Percentiles rank a stretch among this genome's conserved stretches.
These are phyloP conservation scores for Annona squamosa DNA, from an alignment of 164 flowering plant species.

Conservation along the genomic window DNA sequence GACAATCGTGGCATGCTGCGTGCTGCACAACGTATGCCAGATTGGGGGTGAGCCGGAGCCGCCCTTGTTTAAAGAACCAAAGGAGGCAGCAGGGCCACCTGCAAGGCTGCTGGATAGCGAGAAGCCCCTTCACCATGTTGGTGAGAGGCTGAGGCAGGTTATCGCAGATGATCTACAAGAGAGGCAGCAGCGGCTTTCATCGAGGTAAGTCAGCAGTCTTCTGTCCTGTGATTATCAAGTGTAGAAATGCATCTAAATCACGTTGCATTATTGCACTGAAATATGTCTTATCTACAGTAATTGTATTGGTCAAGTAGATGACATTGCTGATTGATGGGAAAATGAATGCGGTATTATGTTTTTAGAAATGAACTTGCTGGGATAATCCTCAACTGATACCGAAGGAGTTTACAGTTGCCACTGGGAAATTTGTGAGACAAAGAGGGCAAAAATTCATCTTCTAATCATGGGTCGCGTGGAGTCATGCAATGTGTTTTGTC, in stretches of 20 bases:
- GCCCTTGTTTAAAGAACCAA: conserved; percentile 62
- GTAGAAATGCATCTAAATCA: neutral
- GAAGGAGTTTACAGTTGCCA: too few relatives aligned
- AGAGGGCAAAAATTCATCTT: too few relatives aligned
- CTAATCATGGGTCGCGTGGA: too few relatives aligned
- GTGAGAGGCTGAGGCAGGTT: conserved; percentile 75
- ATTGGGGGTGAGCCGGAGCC: conserved; percentile 95
- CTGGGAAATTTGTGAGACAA: too few relatives aligned
- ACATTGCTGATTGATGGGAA: neutral
- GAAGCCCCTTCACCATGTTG: conserved; percentile 59
- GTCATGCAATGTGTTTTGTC: too few relatives aligned
- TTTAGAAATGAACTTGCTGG: too few relatives aligned
- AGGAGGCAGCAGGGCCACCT: conserved; percentile 44
- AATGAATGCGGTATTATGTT: too few relatives aligned
- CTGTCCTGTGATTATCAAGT: neutral
- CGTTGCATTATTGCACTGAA: neutral
- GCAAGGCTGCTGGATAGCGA: conserved; percentile 68
- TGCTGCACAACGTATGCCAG: conserved; percentile 92
- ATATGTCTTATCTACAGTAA: neutral
- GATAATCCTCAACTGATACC: too few relatives aligned
- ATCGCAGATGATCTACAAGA: conserved; percentile 75
- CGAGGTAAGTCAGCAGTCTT: conserved; percentile 26
- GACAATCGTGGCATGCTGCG: conserved; percentile 93
- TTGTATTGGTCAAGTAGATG: neutral
- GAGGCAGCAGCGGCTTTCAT: conserved; percentile 42